phyloP scores from a whole-genome alignment of 2,329 filamentous ascomycete genomes.

The Colletotrichum orchidophilum region DNA sequence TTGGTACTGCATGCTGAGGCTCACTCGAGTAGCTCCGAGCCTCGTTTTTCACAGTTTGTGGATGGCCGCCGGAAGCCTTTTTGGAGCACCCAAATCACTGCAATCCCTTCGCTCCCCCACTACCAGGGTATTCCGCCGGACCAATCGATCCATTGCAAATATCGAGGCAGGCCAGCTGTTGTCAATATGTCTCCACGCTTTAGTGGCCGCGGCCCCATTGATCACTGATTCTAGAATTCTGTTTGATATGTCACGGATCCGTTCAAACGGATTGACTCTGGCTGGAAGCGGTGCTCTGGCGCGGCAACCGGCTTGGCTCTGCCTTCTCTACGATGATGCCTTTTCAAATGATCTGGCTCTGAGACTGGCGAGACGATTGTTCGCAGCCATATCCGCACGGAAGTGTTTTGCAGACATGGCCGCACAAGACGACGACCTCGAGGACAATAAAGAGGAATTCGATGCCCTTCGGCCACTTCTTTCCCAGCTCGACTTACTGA shows the following conservation, averaged over 20 bases:
- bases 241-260: slow-evolving; percentile 68
- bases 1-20: slow-evolving; percentile 70
- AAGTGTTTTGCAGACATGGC: slow-evolving; percentile 59
- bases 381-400: slow-evolving; percentile 64
- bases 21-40: slow-evolving; percentile 65
- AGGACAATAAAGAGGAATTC: slow-evolving; percentile 42
- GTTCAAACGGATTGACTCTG: slow-evolving; percentile 62
- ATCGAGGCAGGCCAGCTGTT: slow-evolving; percentile 62
- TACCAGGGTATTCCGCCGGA: slow-evolving; percentile 46
- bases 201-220: slow-evolving; percentile 66
- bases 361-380: slow-evolving; percentile 66
- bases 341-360: slow-evolving; percentile 70
- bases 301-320: slow-evolving; percentile 58
- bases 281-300: slow-evolving; percentile 56
- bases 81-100: slow-evolving; percentile 60
- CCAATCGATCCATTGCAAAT: slow-evolving; percentile 52
- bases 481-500: slow-evolving; percentile 62
- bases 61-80: slow-evolving; percentile 67
- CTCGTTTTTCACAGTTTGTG: slow-evolving; percentile 73
- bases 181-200: slow-evolving; percentile 70
- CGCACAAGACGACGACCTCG: slow-evolving; percentile 45
- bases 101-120: slow-evolving; percentile 51
- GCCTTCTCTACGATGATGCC: slow-evolving; percentile 69
- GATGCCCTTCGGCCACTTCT: slow-evolving; percentile 61
- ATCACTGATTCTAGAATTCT: slow-evolving; percentile 58